phyloP scores from a whole-genome alignment of 1,284 basidiomycete species.

The Gymnopus androsaceus region DNA sequence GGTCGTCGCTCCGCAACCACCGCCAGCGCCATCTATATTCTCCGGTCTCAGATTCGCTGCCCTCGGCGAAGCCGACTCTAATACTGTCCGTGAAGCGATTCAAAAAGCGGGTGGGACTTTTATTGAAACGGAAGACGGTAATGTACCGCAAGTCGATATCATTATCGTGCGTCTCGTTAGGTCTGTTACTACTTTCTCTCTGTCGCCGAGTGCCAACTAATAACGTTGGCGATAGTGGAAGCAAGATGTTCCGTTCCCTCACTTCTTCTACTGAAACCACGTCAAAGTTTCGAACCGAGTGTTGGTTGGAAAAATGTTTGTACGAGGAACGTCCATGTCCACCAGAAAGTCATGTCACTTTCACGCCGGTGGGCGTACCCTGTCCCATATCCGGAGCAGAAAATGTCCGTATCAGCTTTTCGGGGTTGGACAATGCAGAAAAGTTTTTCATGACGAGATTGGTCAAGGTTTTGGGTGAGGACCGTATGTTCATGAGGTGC shows the following conservation, averaged over 20 bases:
- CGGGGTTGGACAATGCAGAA: constrained; percentile 70
- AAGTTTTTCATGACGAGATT: constrained; percentile 61
- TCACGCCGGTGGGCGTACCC: constrained; percentile 56
- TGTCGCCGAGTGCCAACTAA: background rate
- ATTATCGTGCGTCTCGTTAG: constrained; percentile 72
- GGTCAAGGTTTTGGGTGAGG: constrained; percentile 63
- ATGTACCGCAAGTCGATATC: constrained; percentile 57
- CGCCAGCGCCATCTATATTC: constrained; percentile 44
- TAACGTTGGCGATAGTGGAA: no score
- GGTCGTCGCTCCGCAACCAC: background rate
- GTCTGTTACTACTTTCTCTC: constrained; percentile 36
- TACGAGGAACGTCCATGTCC: constrained; percentile 65
- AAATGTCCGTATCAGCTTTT: constrained; percentile 58
- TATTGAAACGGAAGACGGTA: constrained; percentile 29
- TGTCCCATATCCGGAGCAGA: constrained; percentile 57
- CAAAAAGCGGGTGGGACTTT: constrained; percentile 57
- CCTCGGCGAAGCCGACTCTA: constrained; percentile 63
- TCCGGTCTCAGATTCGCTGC: constrained; percentile 53
- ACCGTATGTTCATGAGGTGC: constrained; percentile 11
- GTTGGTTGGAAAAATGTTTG: constrained; percentile 79
- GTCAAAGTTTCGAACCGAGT: constrained; percentile 63
- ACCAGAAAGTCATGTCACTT: constrained; percentile 61
- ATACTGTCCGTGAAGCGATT: constrained; percentile 57
- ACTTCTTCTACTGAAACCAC: background rate
- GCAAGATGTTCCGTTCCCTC: constrained; percentile 49